phyloP scores from a whole-genome alignment of 164 flowering plant species.

The Macadamia tetraphylla region DNA sequence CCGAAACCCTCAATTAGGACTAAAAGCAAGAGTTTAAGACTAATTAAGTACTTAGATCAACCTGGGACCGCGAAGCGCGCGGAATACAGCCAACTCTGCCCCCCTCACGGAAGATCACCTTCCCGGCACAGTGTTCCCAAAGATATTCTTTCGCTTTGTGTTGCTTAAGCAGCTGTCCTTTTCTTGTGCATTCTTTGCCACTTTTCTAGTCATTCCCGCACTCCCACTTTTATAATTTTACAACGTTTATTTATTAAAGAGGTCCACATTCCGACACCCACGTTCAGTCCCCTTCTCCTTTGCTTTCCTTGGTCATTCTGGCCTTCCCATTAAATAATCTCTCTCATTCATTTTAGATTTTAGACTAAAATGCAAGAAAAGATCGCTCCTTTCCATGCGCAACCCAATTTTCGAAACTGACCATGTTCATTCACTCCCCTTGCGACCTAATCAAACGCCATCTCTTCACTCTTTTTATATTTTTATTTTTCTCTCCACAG shows the following conservation, averaged over 20 bases:
- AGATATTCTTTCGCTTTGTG: conserved; percentile 19
- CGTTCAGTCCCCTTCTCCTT: conserved; percentile 22
- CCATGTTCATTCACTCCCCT: conserved; percentile 35
- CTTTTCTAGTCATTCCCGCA: conserved; percentile 18
- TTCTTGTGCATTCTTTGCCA: conserved; percentile 24
- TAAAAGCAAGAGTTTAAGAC: too few relatives aligned
- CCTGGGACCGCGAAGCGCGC: background rate
- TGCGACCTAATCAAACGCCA: conserved; percentile 5
- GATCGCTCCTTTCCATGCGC: conserved; percentile 21
- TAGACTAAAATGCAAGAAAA: conserved; percentile 2
- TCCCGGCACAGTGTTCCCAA: conserved; percentile 2
- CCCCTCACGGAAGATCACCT: background rate
- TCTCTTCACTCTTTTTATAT: background rate
- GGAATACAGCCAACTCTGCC: background rate
- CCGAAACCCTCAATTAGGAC: too few relatives aligned
- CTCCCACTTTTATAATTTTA: background rate
- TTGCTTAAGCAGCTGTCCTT: conserved; percentile 20
- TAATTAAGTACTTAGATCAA: too few relatives aligned
- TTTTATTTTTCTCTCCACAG: too few relatives aligned
- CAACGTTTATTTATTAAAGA: background rate
- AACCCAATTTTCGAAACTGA: conserved; percentile 31
- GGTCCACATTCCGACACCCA: conserved; percentile 21
- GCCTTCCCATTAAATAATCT: background rate
- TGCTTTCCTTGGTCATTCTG: too few relatives aligned
- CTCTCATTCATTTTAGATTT: too few relatives aligned